phyloP scores from a whole-genome alignment of 306 rosid species.

The Astragalus glycyphyllos region DNA sequence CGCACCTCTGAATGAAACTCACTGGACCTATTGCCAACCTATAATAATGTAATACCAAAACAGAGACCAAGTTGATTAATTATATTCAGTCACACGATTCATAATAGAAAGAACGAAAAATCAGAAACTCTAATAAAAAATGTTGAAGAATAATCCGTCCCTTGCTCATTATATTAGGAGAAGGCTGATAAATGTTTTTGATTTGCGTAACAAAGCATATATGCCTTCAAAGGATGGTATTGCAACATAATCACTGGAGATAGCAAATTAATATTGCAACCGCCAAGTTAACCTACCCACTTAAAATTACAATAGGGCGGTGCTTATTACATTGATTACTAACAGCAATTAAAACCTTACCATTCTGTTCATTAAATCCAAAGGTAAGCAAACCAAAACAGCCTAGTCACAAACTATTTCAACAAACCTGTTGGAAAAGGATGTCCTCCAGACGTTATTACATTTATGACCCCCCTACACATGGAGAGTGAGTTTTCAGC shows the following conservation, averaged over 20 bases:
- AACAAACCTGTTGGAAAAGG: constrained; percentile 34
- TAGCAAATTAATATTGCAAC: constrained; percentile 23
- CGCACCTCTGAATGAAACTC: constrained; percentile 95
- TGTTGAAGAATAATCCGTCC: constrained; percentile 36
- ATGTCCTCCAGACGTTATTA: constrained; percentile 35
- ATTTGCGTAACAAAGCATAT: constrained; percentile 20
- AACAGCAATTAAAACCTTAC: constrained; percentile 30
- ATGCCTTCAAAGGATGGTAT: constrained; percentile 36
- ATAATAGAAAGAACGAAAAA: constrained; percentile 30
- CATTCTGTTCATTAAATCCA: constrained; percentile 28
- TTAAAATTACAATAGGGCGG: constrained; percentile 30
- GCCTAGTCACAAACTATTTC: constrained; percentile 27
- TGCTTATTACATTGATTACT: constrained; percentile 14
- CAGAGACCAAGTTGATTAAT: constrained; percentile 33
- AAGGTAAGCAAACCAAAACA: constrained; percentile 31
- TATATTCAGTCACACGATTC: constrained; percentile 20
- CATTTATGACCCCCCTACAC: constrained; percentile 33
- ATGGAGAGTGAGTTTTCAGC: constrained; percentile 39
- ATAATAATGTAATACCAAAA: constrained; percentile 45
- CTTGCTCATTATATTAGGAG: constrained; percentile 15
- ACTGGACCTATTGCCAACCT: constrained; percentile 99
- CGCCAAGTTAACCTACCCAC: constrained; percentile 36
- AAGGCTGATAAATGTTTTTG: constrained; percentile 36
- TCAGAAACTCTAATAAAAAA: constrained; percentile 18
- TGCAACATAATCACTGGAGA: constrained; percentile 32